Conservation (phyloP, 345 rosid species). For the Stellera chamaejasme region DNA sequence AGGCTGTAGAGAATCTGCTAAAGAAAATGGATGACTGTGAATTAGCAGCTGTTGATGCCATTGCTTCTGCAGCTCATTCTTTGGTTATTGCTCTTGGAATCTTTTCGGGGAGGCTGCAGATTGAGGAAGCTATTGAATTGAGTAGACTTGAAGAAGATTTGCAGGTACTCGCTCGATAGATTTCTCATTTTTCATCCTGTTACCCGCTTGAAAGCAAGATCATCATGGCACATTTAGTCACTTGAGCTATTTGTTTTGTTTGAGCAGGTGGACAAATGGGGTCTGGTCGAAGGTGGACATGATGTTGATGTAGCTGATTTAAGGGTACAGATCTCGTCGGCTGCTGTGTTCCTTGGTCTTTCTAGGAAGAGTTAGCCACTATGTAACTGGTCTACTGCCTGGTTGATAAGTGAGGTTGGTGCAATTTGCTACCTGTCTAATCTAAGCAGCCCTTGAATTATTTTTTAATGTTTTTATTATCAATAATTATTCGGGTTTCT, state of each 20-base stretch:
- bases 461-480: too few species aligned
- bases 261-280: slow-evolving; percentile 85
- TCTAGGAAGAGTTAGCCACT: slow-evolving; percentile 34
- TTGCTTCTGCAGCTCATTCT: slow-evolving; percentile 83
- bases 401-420: slow-evolving; percentile 2
- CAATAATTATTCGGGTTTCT: too few species aligned
- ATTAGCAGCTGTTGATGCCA: slow-evolving; percentile 85
- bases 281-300: slow-evolving; percentile 94
- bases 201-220: background rate
- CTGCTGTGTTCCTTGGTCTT: slow-evolving; percentile 79
- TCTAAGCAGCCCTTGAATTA: too few species aligned
- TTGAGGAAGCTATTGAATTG: slow-evolving; percentile 82
- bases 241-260: slow-evolving; percentile 4
- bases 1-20: slow-evolving; percentile 51
- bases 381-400: background rate
- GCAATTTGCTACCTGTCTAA: background rate
- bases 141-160: slow-evolving; percentile 93
- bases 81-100: slow-evolving; percentile 62
- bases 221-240: background rate
- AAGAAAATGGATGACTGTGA: slow-evolving; percentile 66
- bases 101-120: slow-evolving; percentile 59
- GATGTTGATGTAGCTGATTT: slow-evolving; percentile 94
- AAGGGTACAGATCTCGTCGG: slow-evolving; percentile 79
- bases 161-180: slow-evolving; percentile 41
- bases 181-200: background rate